Percentiles rank a stretch among this genome's conserved stretches.
These are phyloP conservation scores for Avena atlantica DNA, from an alignment of 176 grass and related monocot genomes.

Conservation along the genomic window DNA sequence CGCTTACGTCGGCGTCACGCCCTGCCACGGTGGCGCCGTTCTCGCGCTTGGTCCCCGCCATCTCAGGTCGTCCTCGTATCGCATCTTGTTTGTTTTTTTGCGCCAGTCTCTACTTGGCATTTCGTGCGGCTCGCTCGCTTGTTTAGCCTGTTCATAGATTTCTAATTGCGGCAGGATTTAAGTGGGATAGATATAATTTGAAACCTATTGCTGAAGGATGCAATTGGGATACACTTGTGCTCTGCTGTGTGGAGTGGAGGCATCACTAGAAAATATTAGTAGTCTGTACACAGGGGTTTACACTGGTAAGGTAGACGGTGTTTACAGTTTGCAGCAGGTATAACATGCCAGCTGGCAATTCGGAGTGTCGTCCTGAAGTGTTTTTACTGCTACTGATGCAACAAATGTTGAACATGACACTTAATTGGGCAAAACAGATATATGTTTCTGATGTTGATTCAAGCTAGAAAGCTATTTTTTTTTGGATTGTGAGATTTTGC, in stretches of 20 bases:
- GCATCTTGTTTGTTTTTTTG: slow-evolving; percentile 33
- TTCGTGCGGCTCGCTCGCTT: not conserved
- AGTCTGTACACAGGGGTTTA: slow-evolving; percentile 9
- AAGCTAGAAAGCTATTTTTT: not conserved
- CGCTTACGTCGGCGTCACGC: slow-evolving; percentile 43
- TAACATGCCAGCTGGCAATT: not conserved
- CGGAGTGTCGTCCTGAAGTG: not conserved
- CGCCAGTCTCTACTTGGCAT: not conserved
- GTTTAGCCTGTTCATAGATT: slow-evolving; percentile 29
- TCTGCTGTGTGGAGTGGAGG: not conserved
- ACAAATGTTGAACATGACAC: not conserved
- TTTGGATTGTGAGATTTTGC: not conserved
- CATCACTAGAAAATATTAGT: not conserved
- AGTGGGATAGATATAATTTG: not conserved
- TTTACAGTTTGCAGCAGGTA: not conserved
- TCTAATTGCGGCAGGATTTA: not conserved
- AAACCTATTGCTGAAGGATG: not conserved
- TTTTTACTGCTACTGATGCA: slow-evolving; percentile 21
- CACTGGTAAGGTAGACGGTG: not conserved
- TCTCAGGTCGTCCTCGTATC: slow-evolving; percentile 44
- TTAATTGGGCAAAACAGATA: not conserved
- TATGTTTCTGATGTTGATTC: slow-evolving; percentile 28
- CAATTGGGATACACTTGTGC: not conserved
- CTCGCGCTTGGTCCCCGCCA: slow-evolving; percentile 46
- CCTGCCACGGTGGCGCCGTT: slow-evolving; percentile 33